Base-by-base conservation (phyloP, 2,329 filamentous ascomycete genomes). In the Rasamsonia emersonii region DNA sequence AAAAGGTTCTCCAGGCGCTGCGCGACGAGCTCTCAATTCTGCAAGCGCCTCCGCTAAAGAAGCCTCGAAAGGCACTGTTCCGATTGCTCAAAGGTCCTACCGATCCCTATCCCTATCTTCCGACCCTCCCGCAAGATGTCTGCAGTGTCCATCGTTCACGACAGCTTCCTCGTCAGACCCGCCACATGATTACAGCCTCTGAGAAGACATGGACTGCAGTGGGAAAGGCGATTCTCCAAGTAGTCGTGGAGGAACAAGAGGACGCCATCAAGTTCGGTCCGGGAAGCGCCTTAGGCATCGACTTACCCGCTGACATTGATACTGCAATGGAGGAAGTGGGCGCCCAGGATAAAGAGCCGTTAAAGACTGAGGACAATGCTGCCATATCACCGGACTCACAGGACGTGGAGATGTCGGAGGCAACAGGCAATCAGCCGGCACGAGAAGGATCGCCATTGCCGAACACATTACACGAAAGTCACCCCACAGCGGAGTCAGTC, bases 1-100 rank as follows among this genome's bases (percentile, higher is more conserved):
- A 62, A 15, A 51, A 61, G 30, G 58, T 75, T 1, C 54, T 77
- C 3, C 46, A 50, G 14, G 58, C 63, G 16, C 50, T 79, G 3
- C 57, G 71, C 33, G 76, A 80, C 49, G 63, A 61, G 24, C 52
- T 78, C 9, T 75, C 74, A 7, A 50, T 69, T 15, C 54, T 65
- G 24, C 70, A 73, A 43, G 52, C 65, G 4, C 69, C 71, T 3
- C 46, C 68, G 3, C 14, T 30, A 16, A 65, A 65, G 24, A 59
- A 60, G 16, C 62, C 67, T 39, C 70, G 67, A 38, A 70, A 68
- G 40, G 62, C 65, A 28, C 56, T 77, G 9, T 64, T 70, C 9
- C 62, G 60, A 26, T 59, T 65, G 17, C 51, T 79, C n/a, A 70
- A 65, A 44, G 63, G 61, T 28, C 67, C 68, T 19, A 27, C 27